Evolutionary conservation across 306 rosid genomes (phyloP).

Genomic region (Amphicarpaea edgeworthii): DNA sequence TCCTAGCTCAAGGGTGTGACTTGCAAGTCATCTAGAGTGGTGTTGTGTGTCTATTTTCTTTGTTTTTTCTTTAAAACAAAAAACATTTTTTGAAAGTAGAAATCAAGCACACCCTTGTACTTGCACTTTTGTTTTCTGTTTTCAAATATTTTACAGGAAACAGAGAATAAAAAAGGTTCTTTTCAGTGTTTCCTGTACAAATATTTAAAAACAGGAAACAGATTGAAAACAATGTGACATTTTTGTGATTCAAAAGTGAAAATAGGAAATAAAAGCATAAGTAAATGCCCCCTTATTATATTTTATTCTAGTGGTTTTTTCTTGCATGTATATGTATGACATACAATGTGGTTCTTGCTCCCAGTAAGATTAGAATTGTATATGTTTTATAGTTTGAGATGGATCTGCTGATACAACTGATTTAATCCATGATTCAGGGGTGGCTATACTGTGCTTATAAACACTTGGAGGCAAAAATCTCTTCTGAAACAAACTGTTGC

Average conservation of each 20-base stretch:
- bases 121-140: too few species aligned
- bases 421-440: slow-evolving; percentile 48
- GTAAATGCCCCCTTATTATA: too few species aligned
- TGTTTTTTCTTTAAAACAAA: neutral
- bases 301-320: neutral
- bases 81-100: neutral
- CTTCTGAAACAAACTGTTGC: slow-evolving; percentile 56
- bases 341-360: slow-evolving; percentile 19
- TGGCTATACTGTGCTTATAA: slow-evolving; percentile 64
- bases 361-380: neutral
- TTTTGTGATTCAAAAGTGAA: too few species aligned
- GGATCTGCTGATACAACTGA: slow-evolving; percentile 25
- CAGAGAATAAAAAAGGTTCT: too few species aligned
- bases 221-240: too few species aligned
- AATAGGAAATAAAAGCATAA: too few species aligned
- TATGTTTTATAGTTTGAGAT: neutral
- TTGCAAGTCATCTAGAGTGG: neutral
- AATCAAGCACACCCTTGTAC: neutral
- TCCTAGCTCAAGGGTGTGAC: neutral
- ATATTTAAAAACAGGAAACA: too few species aligned
- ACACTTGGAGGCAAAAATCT: slow-evolving; percentile 64
- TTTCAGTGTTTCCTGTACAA: too few species aligned
- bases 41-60: neutral
- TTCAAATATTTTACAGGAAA: too few species aligned
- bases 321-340: neutral